Base-by-base conservation (phyloP, 257 asterid species). In the Fraxinus anomala region DNA sequence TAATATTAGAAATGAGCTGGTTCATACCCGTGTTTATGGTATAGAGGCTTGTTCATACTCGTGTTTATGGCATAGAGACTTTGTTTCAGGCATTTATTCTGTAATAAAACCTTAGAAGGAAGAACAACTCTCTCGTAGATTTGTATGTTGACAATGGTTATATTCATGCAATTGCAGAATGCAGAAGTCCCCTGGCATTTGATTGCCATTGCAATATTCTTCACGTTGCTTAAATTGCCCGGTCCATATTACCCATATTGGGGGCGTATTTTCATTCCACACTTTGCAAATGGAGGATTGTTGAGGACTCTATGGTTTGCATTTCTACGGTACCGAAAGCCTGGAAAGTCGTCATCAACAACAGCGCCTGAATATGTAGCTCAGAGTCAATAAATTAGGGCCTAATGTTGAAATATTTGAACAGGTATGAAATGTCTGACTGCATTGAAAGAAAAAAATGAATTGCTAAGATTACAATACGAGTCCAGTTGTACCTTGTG, bases 221-320 rank as follows among this genome's bases (percentile, higher is more conserved):
- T 90, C 83, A 84, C 92, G 5, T 37, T 94, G 85, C 84, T 94
- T 79, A 94, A 94, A 83, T 76, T 88, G 81, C 93, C 96, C 2
- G 99, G 99, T 26, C 99, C 99, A 26, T 92, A 90, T 86, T 94
- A 94, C 83, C 96, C 97, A 44, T 92, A 92, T 59, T 94, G 97
- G 97, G 99, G 99, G 19, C 95, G 99, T 31, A 80, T 94, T 74
- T 82, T 94, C 69, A 86, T 94, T 74, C 99, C 99, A 11, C 97
- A 92, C 83, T 82, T 94, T 19, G 97, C 96, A 59, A 94, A 92
- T 77, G 99, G 97, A 47, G 97, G 86, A 73, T 66, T 94, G 37
- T 89, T 83, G 83, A 91, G 94, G 89, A 88, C 93, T 33, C 69
- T 92, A 70, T 92, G 97, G 99, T 85, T 90, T 82, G 88, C 90